Evolutionary conservation across 2,329 filamentous ascomycete species (phyloP).

Genomic region (Colletotrichum caudatum): DNA sequence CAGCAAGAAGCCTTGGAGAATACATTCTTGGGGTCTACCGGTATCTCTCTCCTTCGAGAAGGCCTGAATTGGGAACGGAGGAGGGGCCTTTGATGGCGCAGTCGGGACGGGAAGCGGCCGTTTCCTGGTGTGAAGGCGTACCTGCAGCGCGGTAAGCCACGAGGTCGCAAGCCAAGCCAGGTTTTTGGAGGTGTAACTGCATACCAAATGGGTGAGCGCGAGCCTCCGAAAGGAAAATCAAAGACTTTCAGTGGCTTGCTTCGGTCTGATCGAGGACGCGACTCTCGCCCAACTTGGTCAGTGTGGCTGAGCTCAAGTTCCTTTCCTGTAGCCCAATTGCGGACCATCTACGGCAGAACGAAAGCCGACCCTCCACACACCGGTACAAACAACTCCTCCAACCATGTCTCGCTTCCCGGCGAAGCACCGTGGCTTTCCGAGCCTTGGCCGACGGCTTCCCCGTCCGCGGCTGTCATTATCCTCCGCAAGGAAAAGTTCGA

Average conservation of each 20-base stretch:
- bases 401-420: conserved; percentile 2
- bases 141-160: conserved; percentile 23
- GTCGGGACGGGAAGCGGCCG: background rate
- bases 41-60: background rate
- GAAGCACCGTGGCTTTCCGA: background rate
- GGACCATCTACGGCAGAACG: background rate
- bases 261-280: conserved; percentile 25
- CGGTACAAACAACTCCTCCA: background rate
- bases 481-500: background rate
- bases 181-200: conserved; percentile 20
- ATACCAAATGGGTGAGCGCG: background rate
- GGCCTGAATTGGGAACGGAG: background rate
- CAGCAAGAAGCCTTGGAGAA: background rate
- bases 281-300: conserved; percentile 6
- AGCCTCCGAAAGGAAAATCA: background rate
- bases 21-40: background rate
- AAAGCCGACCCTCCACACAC: background rate
- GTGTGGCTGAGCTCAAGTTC: conserved; percentile 14
- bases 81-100: background rate
- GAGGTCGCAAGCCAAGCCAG: conserved; percentile 14
- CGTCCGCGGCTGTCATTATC: background rate
- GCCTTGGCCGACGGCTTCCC: conserved; percentile 1
- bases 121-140: conserved; percentile 1
- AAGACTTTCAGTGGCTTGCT: conserved; percentile 19
- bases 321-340: background rate